Evolutionary conservation across 805 yeast species (phyloP), one percentile per base, ranked within the genome.

Genomic region (Monosporozyma aquatica): DNA sequence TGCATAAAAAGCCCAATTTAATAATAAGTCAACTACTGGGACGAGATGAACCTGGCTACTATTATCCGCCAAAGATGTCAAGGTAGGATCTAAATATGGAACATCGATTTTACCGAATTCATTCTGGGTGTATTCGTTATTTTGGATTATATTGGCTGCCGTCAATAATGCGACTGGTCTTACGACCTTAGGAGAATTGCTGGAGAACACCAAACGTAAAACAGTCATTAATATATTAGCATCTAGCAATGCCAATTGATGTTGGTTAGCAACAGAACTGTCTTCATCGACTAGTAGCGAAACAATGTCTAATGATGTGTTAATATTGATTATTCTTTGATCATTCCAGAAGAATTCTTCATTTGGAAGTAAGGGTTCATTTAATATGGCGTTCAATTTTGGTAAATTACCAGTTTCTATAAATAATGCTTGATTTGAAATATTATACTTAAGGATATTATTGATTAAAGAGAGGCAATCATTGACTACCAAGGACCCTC

Each of bases 401-500:
- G 82, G 78, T 4, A 85, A 67, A 51, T 94, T 81, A 37, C 80
- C 84, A 2, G 96, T 80, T 58, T 90, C 97, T 27, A 89, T 61
- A 55, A 94, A 94, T 42, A 80, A 71, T 45, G 82, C 84, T 59
- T 92, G 99, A 61, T 92, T 94, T 2, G 95, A 80, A 1, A 90
- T 81, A 57, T 90, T 92, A 61, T 80, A 87, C 48, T 76, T 76
- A 38, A 92, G 63, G 34, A 92, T 68, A 53, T 81, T 83, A 14
- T 81, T 71, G 6, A 90, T 67, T 37, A 92, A 65, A 0, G 87
- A 75, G 42, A 94, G 66, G 59, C 95, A 85, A 62, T 92, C 97
- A 56, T 85, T 92, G 7, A 89, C 95, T n/a, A 87, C 78, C 26
- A 87, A 71, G 15, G 92, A 86, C 8, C 95, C 97, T 41, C 87